Evolutionary conservation across 2,329 filamentous ascomycete genomes (phyloP).

Genomic region (Paraconiothyrium sp.): DNA sequence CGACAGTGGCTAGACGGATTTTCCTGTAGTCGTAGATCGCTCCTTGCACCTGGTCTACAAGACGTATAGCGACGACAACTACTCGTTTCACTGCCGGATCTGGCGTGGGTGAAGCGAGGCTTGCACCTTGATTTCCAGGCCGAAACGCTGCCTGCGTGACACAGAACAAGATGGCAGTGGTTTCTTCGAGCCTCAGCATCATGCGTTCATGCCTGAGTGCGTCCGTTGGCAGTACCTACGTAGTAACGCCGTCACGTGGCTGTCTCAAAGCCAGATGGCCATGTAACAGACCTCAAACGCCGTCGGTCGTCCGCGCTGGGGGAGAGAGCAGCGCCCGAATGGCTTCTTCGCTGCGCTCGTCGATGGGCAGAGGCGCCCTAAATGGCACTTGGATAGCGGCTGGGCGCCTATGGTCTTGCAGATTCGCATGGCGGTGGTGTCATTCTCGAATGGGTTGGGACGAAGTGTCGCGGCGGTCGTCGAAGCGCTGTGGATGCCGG

Average conservation of each 20-base stretch:
- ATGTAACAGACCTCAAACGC: constrained; percentile 52
- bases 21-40: constrained; percentile 1
- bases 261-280: constrained; percentile 46
- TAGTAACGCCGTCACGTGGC: constrained; percentile 41
- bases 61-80: constrained; percentile 25
- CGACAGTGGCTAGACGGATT: neutral
- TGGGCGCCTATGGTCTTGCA: constrained; percentile 21
- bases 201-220: constrained; percentile 49
- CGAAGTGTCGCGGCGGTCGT: constrained; percentile 31
- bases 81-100: constrained; percentile 30
- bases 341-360: constrained; percentile 16
- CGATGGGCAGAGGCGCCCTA: constrained; percentile 19
- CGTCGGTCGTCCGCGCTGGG: constrained; percentile 26
- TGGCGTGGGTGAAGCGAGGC: constrained; percentile 26
- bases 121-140: constrained; percentile 42
- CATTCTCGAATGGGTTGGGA: constrained; percentile 37
- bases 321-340: constrained; percentile 23
- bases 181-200: constrained; percentile 37
- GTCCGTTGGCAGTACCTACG: constrained; percentile 28
- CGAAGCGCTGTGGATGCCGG: constrained; percentile 47
- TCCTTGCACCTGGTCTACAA: constrained; percentile 8
- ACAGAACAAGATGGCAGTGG: constrained; percentile 36
- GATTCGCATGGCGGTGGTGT: constrained; percentile 38
- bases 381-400: constrained; percentile 25
- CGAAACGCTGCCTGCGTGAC: constrained; percentile 43